A percentile compares a stretch with the other conserved stretches of the same genome.
Conservation (phyloP, 108 stramenopile genomes). For the Conticribra weissflogii region DNA sequence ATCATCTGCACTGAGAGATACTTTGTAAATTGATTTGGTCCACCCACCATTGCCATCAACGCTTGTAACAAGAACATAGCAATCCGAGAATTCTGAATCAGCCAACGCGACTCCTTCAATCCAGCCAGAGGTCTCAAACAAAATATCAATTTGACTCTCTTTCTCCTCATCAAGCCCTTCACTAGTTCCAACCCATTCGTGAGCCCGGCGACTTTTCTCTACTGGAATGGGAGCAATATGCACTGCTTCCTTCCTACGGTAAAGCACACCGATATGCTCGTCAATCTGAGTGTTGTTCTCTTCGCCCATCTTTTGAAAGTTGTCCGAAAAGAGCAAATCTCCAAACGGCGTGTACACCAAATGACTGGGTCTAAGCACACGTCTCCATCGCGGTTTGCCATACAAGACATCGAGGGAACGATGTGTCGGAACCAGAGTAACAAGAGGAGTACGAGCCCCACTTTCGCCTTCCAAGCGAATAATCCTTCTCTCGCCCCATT, state of each 20-base stretch:
- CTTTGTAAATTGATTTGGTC: conserved; percentile 23
- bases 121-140: conserved; percentile 30
- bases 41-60: neutral
- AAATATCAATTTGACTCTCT: conserved; percentile 31
- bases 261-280: conserved; percentile 38
- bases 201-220: conserved; percentile 64
- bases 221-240: conserved; percentile 60
- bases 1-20: conserved; percentile 6
- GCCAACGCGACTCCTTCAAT: conserved; percentile 68
- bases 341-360: conserved; percentile 71
- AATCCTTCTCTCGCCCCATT: conserved; percentile 81
- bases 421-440: conserved; percentile 40
- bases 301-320: neutral
- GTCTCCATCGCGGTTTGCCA: conserved; percentile 13
- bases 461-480: conserved; percentile 66
- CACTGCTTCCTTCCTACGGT: conserved; percentile 55
- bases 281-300: neutral
- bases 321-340: conserved; percentile 68
- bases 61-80: conserved; percentile 46
- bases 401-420: neutral
- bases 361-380: conserved; percentile 51
- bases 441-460: conserved; percentile 78
- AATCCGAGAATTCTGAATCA: conserved; percentile 28
- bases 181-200: conserved; percentile 54
- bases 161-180: conserved; percentile 4